Base-by-base conservation (phyloP, 139 green algal genomes). In the Bryopsis sp. region DNA sequence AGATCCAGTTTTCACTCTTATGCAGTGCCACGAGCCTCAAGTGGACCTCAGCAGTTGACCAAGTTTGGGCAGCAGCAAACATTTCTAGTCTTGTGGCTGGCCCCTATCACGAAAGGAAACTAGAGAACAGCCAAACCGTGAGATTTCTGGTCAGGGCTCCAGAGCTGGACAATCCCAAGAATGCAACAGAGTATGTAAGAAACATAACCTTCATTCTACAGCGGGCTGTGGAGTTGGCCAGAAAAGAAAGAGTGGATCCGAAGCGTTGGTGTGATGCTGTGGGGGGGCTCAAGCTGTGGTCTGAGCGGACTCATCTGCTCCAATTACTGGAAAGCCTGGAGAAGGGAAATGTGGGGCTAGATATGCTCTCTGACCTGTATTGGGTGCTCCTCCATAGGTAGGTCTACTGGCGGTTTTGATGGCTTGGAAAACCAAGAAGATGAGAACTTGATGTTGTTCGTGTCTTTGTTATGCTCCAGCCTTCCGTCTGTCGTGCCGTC, bases 351-450 rank as follows among this genome's bases (percentile, higher is more conserved):
- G 35, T 33, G 5, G 37, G 37, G 6, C 24, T 69, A 6, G 37
- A 69, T 29, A 3, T 57, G 6, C 32, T 69, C 8, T 35, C 62
- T 34, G 28, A 54, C 15, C 5, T 69, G 6, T 69, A 69, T 35
- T 38, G 39, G 5, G 7, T 31, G 8, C n/a, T 69, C 6, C 6
- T 69, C 19, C 62, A 69, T n/a, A 57, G 26, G 62, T 67, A 47
- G n/a, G 15, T 28, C 22, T 32, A 32, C 22, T 19, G 11, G 22
- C 26, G 11, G 7, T 36, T 28, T 63, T 8, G 26, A 32, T 28
- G 22, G 24, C 22, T 31, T 19, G 22, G 54, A 26, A 8, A 63
- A 33, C 26, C 19, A 26, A 31, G 7, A 11, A 36, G 24, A 29
- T 63, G n/a, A 63, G 7, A 54, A 63, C n/a, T 26, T 29, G 19